Evolutionary conservation across 441 rosid species (phyloP).

Genomic region (Populus hybrid): DNA sequence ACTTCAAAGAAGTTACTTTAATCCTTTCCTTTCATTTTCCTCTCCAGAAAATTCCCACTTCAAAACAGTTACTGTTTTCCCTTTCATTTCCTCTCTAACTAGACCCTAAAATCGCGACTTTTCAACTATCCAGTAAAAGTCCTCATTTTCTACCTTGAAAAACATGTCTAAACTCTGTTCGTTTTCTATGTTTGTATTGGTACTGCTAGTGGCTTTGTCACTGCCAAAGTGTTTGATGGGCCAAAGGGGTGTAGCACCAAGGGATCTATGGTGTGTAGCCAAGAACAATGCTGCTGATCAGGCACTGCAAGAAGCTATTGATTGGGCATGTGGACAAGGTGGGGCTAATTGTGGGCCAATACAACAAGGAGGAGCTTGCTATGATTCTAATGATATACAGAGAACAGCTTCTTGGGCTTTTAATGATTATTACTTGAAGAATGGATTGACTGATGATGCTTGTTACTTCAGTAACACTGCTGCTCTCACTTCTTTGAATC

Average conservation of each 20-base stretch:
- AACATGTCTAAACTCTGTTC: conserved; percentile 12
- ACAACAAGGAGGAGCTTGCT: conserved; percentile 74
- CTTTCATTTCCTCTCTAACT: conserved; percentile 9
- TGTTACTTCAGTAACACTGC: conserved; percentile 77
- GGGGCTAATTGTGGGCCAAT: conserved; percentile 73
- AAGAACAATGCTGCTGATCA: conserved; percentile 97
- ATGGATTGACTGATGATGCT: conserved; percentile 71
- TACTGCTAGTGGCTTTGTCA: conserved; percentile 11
- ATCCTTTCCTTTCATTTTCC: too few species aligned
- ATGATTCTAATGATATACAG: conserved; percentile 59
- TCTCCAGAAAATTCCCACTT: not conserved
- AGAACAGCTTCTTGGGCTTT: conserved; percentile 79
- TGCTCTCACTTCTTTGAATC: conserved; percentile 80
- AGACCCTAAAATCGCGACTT: not conserved
- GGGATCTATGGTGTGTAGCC: conserved; percentile 93
- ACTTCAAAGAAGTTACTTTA: too few species aligned
- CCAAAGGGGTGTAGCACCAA: conserved; percentile 29
- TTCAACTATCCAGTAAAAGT: not conserved
- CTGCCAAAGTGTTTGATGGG: conserved; percentile 26
- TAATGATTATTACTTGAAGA: conserved; percentile 75
- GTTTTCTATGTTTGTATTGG: conserved; percentile 13
- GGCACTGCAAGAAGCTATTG: conserved; percentile 64
- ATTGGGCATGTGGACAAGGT: conserved; percentile 93
- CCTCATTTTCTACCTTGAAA: conserved; percentile 6
- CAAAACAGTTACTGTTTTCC: not conserved